These are phyloP conservation scores for Saccharomycopsis babjevae DNA, from an alignment of 805 yeast genomes.

Conservation along the genomic window DNA sequence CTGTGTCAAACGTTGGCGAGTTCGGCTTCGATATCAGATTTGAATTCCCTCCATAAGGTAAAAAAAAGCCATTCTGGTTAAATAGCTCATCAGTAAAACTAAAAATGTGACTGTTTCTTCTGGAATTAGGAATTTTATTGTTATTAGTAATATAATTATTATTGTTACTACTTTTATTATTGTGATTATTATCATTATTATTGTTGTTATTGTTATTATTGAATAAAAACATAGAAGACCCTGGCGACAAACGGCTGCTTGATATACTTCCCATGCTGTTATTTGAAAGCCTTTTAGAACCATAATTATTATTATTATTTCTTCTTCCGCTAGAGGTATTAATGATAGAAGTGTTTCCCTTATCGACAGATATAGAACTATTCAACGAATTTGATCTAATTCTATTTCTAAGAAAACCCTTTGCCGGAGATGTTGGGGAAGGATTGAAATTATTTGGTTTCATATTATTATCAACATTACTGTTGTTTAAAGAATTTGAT, in stretches of 20 bases:
- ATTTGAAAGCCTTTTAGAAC: neutral
- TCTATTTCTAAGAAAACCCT: neutral
- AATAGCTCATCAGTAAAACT: neutral
- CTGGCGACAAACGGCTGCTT: neutral
- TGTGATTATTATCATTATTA: neutral
- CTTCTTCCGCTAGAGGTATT: neutral
- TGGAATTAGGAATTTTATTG: neutral
- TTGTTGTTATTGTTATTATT: neutral
- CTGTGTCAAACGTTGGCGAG: conserved; percentile 3
- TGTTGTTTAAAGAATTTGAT: neutral
- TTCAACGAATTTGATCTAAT: conserved; percentile 13
- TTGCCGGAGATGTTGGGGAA: neutral
- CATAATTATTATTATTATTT: neutral
- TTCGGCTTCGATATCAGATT: conserved; percentile 6
- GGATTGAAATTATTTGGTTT: neutral
- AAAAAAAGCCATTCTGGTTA: neutral
- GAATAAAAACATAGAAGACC: neutral
- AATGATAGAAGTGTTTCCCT: neutral
- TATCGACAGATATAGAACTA: neutral
- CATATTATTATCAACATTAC: too few relatives aligned
- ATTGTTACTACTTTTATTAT: too few relatives aligned
- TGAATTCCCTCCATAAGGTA: neutral
- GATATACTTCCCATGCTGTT: neutral
- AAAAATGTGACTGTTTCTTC: neutral
- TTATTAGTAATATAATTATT: neutral